Conservation (phyloP, 2,329 filamentous ascomycete genomes). For the Gliomastix tumulicola region DNA sequence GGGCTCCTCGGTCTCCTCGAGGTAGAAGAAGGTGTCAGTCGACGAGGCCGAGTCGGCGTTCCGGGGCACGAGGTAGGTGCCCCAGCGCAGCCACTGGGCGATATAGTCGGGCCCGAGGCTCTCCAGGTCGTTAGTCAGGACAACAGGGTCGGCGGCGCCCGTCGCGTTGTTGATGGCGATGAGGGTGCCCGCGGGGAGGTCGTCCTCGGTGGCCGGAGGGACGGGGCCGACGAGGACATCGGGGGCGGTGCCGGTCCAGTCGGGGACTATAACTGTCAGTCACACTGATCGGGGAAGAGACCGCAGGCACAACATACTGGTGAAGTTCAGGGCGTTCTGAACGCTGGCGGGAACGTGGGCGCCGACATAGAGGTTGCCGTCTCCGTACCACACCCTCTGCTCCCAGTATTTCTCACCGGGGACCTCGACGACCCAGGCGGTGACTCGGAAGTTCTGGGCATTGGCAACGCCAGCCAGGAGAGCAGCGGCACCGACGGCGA, state of each 20-base stretch:
- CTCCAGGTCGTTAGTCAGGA: constrained; percentile 4
- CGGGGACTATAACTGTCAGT: constrained; percentile 5
- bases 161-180: constrained; percentile 6
- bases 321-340: constrained; percentile 3
- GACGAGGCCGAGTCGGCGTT: background rate
- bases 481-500: constrained; percentile 4
- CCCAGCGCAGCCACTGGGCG: constrained; percentile 3
- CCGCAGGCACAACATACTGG: background rate
- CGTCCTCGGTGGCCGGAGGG: constrained; percentile 1
- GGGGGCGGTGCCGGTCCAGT: constrained; percentile 2
- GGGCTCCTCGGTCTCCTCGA: constrained; percentile 2
- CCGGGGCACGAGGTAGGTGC: constrained; percentile 1
- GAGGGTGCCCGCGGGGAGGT: constrained; percentile 4
- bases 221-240: constrained; percentile 2
- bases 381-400: constrained; percentile 5
- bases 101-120: constrained; percentile 1
- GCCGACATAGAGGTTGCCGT: constrained; percentile 6
- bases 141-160: constrained; percentile 4
- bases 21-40: constrained; percentile 2
- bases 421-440: background rate
- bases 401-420: background rate
- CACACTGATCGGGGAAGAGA: too few relatives aligned
- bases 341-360: background rate
- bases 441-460: constrained; percentile 5
- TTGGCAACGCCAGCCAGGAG: constrained; percentile 1